Base-by-base conservation (phyloP, 768 basidiomycete genomes). In the Pisolithus albus region DNA sequence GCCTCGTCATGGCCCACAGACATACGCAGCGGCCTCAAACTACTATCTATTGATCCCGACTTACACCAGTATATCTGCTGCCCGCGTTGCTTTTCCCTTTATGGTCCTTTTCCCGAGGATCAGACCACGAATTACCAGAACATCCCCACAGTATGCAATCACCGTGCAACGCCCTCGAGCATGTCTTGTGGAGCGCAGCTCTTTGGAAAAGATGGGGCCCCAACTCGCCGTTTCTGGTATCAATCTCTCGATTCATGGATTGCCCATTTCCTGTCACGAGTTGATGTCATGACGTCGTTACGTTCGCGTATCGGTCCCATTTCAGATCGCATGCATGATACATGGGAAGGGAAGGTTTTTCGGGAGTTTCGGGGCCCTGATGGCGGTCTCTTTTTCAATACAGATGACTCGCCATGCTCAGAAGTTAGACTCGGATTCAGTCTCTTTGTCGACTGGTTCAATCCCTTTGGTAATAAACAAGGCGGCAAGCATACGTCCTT, bases 371-470 rank as follows among this genome's bases (percentile, higher is more conserved):
- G 55, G 38, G 70, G 67, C 5, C 59, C 58, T 5, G 63, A 68
- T 55, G 52, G 55, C 8, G 47, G 50, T 15, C 62, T 58, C 42
- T 64, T 64, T 40, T 59, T 59, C 24, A 7, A 51, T 2, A 44
- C 42, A 4, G 24, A 42, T 5, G 46, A 53, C 11, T 41, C 39
- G 4, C 30, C 9, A 30, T 0, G 67, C 23, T 7, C 45, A 24
- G 46, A 68, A 30, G 54, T 56, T 1, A 40, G 58, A 51, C 53
- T 67, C 1, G 52, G 59, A 1, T 71, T 68, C 60, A 58, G 60
- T 7, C 24, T 69, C 6, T 71, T 64, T 54, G 54, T 69, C 49
- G 67, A 72, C 50, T 71, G 69, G 69, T 71, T 69, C 50, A 72
- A 72, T 61, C 68, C 65, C 1, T 67, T 53, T 37, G 53, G 56